Evolutionary conservation across 495 filamentous ascomycete species (phyloP).

Genomic region (Penicillium crystallinum): DNA sequence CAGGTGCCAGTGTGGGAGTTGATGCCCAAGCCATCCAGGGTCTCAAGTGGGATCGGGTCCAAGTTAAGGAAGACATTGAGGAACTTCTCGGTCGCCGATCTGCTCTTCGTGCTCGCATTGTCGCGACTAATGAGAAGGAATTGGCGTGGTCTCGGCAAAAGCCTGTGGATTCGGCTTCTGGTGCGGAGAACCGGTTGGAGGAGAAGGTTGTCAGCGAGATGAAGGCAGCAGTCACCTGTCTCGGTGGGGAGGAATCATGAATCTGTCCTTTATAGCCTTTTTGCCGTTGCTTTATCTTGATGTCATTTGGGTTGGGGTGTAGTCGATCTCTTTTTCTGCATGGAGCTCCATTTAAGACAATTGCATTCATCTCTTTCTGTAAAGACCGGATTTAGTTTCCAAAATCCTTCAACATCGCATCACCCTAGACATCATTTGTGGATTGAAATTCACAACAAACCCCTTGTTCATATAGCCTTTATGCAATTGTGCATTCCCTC

Average conservation of each 20-base stretch:
- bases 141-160: conserved; percentile 54
- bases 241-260: conserved; percentile 38
- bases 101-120: conserved; percentile 59
- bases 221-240: conserved; percentile 35
- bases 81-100: conserved; percentile 60
- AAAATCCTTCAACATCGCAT: too few relatives aligned
- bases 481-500: neutral
- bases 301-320: conserved; percentile 16
- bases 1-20: conserved; percentile 52
- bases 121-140: conserved; percentile 68
- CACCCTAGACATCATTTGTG: too few relatives aligned
- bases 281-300: conserved; percentile 6
- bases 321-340: too few relatives aligned
- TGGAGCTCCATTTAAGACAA: too few relatives aligned
- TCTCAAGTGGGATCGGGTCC: conserved; percentile 64
- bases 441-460: too few relatives aligned
- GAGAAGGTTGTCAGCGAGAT: conserved; percentile 67
- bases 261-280: conserved; percentile 19
- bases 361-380: too few relatives aligned
- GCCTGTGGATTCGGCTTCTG: conserved; percentile 28
- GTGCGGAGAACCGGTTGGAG: conserved; percentile 59
- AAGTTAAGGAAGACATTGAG: conserved; percentile 73
- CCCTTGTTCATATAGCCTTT: neutral
- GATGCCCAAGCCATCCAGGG: conserved; percentile 57
- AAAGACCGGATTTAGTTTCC: too few relatives aligned